Evolutionary conservation across 805 yeast species (phyloP).

Genomic region (Metschnikowia lachancei): DNA sequence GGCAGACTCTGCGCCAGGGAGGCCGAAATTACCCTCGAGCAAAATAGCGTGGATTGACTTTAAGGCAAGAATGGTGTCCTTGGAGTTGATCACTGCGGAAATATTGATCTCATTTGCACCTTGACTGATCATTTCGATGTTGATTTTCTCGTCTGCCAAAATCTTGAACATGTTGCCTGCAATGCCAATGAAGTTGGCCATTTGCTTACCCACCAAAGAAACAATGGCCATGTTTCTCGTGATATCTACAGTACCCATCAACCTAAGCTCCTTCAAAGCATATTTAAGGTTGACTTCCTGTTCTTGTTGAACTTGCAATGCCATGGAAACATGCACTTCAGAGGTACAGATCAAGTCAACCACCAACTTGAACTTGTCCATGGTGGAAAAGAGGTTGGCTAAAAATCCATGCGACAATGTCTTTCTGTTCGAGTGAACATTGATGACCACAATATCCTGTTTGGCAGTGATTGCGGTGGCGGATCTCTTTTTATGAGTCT

Average conservation of each 20-base stretch:
- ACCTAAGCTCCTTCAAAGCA: slow-evolving; percentile 75
- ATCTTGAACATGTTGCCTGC: slow-evolving; percentile 97
- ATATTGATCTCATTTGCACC: slow-evolving; percentile 98
- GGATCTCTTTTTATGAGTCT: slow-evolving; percentile 52
- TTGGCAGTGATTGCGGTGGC: slow-evolving; percentile 97
- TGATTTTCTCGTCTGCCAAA: slow-evolving; percentile 84
- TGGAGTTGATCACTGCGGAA: slow-evolving; percentile 86
- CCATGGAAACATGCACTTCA: slow-evolving; percentile 98
- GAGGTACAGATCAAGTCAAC: slow-evolving; percentile 96
- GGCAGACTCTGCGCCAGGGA: slow-evolving; percentile 17
- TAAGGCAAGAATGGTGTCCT: slow-evolving; percentile 80
- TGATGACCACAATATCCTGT: slow-evolving; percentile 84
- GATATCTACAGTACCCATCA: slow-evolving; percentile 85
- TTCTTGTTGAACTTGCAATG: slow-evolving; percentile 70
- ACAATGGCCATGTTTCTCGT: slow-evolving; percentile 86
- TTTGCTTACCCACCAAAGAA: slow-evolving; percentile 92
- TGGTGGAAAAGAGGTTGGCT: slow-evolving; percentile 82
- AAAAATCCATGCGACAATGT: slow-evolving; percentile 92
- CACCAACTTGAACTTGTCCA: slow-evolving; percentile 80
- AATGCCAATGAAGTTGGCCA: slow-evolving; percentile 94
- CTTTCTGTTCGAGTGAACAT: slow-evolving; percentile 91
- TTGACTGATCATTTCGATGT: slow-evolving; percentile 97
- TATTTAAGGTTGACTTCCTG: slow-evolving; percentile 61
- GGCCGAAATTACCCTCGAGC: slow-evolving; percentile 45
- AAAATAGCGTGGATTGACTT: slow-evolving; percentile 79